These are phyloP conservation scores for Vaccinium myrtillus DNA, from an alignment of 148 eudicot species.

Conservation along the genomic window DNA sequence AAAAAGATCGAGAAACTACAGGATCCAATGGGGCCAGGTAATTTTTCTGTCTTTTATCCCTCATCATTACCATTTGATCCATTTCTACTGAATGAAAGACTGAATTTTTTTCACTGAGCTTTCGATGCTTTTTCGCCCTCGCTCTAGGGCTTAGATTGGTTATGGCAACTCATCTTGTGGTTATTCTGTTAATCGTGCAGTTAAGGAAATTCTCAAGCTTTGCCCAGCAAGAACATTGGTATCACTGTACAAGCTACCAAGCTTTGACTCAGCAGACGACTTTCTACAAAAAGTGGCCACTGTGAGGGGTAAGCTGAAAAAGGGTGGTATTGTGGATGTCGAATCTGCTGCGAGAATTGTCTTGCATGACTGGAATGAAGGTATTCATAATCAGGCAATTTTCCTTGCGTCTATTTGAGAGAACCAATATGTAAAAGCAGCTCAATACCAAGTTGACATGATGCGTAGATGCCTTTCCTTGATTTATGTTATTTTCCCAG, in stretches of 20 bases:
- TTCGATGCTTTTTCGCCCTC: background rate
- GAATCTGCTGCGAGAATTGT: conserved; percentile 89
- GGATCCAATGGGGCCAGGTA: conserved; percentile 87
- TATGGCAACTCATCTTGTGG: conserved; percentile 1
- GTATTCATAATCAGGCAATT: conserved; percentile 32
- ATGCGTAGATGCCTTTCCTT: background rate
- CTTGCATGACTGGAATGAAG: conserved; percentile 95
- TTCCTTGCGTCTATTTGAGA: background rate
- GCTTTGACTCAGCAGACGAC: conserved; percentile 83
- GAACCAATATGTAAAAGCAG: background rate
- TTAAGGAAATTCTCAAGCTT: conserved; percentile 84
- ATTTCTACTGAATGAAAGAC: background rate
- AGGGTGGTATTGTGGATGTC: conserved; percentile 82
- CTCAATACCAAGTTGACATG: background rate
- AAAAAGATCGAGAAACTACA: conserved; percentile 89
- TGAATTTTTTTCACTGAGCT: background rate
- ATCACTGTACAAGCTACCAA: conserved; percentile 77
- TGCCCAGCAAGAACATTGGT: conserved; percentile 76
- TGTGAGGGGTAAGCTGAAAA: conserved; percentile 85
- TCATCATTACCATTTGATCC: background rate
- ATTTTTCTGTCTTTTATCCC: background rate
- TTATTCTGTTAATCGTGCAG: conserved; percentile 37
- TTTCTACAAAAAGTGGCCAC: conserved; percentile 85
- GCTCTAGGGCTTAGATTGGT: background rate
- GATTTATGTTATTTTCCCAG: conserved; percentile 30